These are phyloP conservation scores for Pochonia chlamydosporia DNA, from an alignment of 2,329 filamentous ascomycete genomes.

Conservation along the genomic window DNA sequence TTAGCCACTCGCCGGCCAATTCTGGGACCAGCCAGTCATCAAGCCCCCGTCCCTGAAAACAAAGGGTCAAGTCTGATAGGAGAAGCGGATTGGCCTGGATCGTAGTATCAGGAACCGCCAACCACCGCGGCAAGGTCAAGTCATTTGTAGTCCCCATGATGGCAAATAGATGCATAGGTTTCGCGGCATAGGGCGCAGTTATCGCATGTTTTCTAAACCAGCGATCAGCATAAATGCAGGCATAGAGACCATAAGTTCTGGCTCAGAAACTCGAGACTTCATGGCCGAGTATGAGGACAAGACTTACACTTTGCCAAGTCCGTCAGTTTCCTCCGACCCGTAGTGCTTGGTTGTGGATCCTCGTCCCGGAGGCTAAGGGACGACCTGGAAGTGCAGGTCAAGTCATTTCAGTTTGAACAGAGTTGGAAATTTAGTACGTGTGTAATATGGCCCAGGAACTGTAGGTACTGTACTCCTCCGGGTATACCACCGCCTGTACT, in stretches of 20 bases:
- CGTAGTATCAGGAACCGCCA: constrained; percentile 7
- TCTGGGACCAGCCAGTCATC: background rate
- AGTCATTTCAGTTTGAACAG: background rate
- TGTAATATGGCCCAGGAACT: background rate
- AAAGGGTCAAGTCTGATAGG: background rate
- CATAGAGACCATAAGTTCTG: background rate
- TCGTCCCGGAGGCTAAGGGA: background rate
- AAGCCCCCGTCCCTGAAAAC: background rate
- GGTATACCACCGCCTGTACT: too few relatives aligned
- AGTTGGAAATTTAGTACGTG: background rate
- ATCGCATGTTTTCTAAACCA: background rate
- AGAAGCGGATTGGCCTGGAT: constrained; percentile 1
- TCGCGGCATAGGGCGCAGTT: background rate
- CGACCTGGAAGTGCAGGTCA: constrained; percentile 7
- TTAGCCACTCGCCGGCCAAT: background rate
- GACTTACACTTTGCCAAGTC: constrained; percentile 10
- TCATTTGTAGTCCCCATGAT: background rate
- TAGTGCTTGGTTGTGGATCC: background rate
- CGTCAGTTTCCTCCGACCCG: constrained; percentile 19
- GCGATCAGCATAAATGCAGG: background rate
- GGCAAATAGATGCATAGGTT: background rate
- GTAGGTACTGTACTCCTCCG: too few relatives aligned
- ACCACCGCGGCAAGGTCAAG: background rate
- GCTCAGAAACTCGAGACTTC: background rate
- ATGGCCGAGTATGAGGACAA: background rate